Evolutionary conservation across 2,329 filamentous ascomycete species (phyloP), one percentile per base, ranked within the genome.

Genomic region (Niveomyces coronatus): DNA sequence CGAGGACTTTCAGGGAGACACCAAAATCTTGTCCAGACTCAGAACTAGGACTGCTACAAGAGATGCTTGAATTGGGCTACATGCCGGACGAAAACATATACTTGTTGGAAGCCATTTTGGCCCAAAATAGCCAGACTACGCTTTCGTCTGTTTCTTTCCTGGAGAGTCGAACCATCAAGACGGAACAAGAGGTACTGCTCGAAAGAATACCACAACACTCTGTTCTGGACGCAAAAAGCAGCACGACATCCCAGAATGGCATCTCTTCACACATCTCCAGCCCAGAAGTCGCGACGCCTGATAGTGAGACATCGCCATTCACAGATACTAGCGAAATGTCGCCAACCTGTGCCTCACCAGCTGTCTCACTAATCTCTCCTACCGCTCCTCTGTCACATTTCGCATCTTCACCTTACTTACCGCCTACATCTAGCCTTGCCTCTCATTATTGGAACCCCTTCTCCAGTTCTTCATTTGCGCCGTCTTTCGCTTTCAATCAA

Each of bases 41-140:
- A 4, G 55, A 57, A 36, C 24, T 54, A 4, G 52, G 56, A 23
- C 48, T 58, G 2, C 46, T 57, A 7, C 28, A 24, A 18, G 15
- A 16, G 17, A 16, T 37, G 27, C 22, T 24, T n/a, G 28, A 19
- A 7, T 13, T 32, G 16, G 31, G 31, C 6, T 32, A 32, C 17
- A 32, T 32, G 31, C 31, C 31, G 14, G 17, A 20, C 14, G 13
- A 32, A n/a, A 30, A 17, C 18, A 30, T 16, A 9, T 30, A 16
- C 14, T 16, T 30, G 14, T 30, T 16, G 4, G 28, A 30, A 16
- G 14, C 28, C 14, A 7, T 30, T 6, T 9, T 30, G 10, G 28
- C 28, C 18, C 28, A 10, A 16, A 16, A 30, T 30, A 30, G 14
- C 28, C 28, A 16, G 10, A n/a, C n/a, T n/a, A 5, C 24, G 23